Conservation (phyloP, 768 basidiomycete genomes). For the Podaxis sp. region DNA sequence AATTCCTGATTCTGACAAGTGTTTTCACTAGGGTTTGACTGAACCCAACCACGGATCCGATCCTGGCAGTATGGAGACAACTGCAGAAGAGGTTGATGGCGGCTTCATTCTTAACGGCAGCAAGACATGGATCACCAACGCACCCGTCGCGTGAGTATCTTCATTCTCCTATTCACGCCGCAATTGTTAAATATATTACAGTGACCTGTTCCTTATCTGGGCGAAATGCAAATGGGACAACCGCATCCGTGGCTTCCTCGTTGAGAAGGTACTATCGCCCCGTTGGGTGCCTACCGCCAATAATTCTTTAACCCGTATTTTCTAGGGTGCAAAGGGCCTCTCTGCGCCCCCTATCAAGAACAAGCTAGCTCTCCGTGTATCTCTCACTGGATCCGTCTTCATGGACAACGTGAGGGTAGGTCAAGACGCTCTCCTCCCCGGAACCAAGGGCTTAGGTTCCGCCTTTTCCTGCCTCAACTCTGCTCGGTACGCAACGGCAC, state of each 20-base stretch:
- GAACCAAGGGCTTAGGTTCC: slow-evolving; percentile 73
- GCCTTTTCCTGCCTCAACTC: slow-evolving; percentile 94
- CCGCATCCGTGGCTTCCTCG: slow-evolving; percentile 85
- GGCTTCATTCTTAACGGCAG: slow-evolving; percentile 87
- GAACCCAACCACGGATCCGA: slow-evolving; percentile 98
- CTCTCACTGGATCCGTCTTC: slow-evolving; percentile 84
- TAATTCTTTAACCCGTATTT: not conserved
- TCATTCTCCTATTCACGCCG: not conserved
- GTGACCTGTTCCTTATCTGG: slow-evolving; percentile 92
- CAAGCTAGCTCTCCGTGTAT: slow-evolving; percentile 88
- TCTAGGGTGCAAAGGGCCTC: slow-evolving; percentile 77
- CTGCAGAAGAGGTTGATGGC: slow-evolving; percentile 79
- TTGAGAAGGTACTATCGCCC: slow-evolving; percentile 69
- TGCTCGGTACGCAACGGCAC: slow-evolving; percentile 52
- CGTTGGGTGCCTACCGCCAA: not conserved
- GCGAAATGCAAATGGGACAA: slow-evolving; percentile 93
- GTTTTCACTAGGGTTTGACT: slow-evolving; percentile 70
- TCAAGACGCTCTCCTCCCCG: slow-evolving; percentile 73
- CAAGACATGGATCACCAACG: slow-evolving; percentile 98
- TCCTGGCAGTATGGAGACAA: slow-evolving; percentile 96
- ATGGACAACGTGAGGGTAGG: slow-evolving; percentile 87
- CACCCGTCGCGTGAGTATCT: slow-evolving; percentile 76
- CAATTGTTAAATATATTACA: slow-evolving; percentile 27
- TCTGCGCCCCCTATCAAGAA: slow-evolving; percentile 88
- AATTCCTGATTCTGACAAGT: not conserved